Base-by-base conservation (phyloP, 805 yeast genomes). In the Grigorovia yakushimaensis region DNA sequence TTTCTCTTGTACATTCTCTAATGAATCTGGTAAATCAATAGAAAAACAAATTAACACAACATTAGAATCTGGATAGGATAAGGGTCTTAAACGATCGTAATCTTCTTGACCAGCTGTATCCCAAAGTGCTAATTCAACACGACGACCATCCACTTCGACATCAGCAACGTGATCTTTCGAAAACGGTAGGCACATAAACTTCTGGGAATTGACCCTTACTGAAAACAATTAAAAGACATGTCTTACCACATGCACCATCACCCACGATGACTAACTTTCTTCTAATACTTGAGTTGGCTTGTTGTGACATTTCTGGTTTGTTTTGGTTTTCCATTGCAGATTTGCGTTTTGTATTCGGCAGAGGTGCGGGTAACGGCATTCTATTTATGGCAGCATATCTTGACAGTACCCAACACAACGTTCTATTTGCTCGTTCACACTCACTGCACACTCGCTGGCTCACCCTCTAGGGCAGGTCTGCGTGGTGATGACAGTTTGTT, bases 101-200 rank as follows among this genome's bases (percentile, higher is more conserved):
- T 88, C 96, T 73, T 88, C 96, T 78, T 88, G 97, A 55, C 97
- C 97, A 47, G 97, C 96, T 54, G 96, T 88, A 86, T 88, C 96
- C 96, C 96, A 88, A 55, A 88, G 74, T 11, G 95, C 95, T 67
- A 88, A 74, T 67, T 88, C 95, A 47, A 89, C 96, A 66, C 86
- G 78, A 69, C 91, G 84, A 46, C 94, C 93, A 60, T 84, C 89
- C 49, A 83, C 82, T 64, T 81, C 96, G 49, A 91, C 96, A 67
- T 88, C 96, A 40, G 96, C 95, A 59, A 91, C 96, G 69, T 91
- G 91, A 74, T 89, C n/a, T 91, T 69, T 89, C 98, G 62, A 89
- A 89, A 52, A 89, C 97, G 21, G 96, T 88, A 62, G 96, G 96
- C 41, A 87, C 95, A 64, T 88, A 88, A 53, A 87, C 89, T 67